Evolutionary conservation across 176 grass and related monocot genomes (phyloP).

Genomic region (Oryza punctata): DNA sequence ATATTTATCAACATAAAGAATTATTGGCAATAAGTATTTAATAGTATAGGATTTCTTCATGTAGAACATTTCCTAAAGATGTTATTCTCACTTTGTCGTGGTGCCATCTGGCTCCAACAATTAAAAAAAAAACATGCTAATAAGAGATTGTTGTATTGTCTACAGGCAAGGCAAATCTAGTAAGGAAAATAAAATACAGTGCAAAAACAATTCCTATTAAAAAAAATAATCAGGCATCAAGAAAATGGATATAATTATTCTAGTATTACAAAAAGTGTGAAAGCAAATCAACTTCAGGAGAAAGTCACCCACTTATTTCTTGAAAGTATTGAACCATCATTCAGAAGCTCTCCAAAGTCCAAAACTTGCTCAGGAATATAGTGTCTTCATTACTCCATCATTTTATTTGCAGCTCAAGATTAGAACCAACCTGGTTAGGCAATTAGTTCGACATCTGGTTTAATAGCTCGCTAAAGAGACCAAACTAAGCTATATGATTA

Average conservation of each 20-base stretch:
- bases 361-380: not conserved
- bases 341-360: not conserved
- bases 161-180: not conserved
- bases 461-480: not conserved
- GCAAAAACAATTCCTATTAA: conserved; percentile 13
- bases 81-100: not conserved
- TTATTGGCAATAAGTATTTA: not conserved
- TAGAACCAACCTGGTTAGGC: not conserved
- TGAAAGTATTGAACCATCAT: not conserved
- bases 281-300: not conserved
- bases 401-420: not conserved
- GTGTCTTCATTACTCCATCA: not conserved
- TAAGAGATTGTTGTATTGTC: not conserved
- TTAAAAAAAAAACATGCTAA: conserved; percentile 18
- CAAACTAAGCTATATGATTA: not conserved
- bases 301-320: not conserved
- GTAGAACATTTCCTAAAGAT: not conserved
- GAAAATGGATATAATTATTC: not conserved
- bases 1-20: not conserved
- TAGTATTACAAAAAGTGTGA: not conserved
- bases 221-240: not conserved
- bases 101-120: not conserved
- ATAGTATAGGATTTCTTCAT: conserved; percentile 5
- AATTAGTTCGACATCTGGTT: not conserved
- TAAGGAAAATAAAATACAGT: not conserved